A percentile compares a stretch with the other conserved stretches of the same genome.
Evolutionary conservation across 2,329 filamentous ascomycete genomes (phyloP).

Genomic region (Cladosporium colombiae): DNA sequence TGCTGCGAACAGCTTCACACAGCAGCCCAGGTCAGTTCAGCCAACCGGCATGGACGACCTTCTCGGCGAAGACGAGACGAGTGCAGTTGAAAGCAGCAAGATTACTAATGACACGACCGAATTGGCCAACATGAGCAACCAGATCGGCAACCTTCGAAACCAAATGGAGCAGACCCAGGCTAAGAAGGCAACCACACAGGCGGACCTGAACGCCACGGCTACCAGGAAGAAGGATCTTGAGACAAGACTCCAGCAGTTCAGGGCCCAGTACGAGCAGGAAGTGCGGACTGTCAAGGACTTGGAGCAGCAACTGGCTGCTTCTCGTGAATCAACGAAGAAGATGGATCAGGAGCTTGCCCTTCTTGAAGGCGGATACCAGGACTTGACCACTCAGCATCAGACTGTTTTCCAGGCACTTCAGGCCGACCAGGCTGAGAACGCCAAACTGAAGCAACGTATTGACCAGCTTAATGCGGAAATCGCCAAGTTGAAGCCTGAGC

Average conservation of each 20-base stretch:
- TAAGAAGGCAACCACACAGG: conserved; percentile 76
- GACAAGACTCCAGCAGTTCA: conserved; percentile 79
- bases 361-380: conserved; percentile 77
- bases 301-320: conserved; percentile 76
- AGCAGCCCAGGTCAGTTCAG: conserved; percentile 36
- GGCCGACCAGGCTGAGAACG: conserved; percentile 86
- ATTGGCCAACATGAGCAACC: conserved; percentile 92
- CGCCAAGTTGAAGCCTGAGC: conserved; percentile 78
- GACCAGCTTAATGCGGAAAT: conserved; percentile 80
- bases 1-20: conserved; percentile 29
- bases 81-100: conserved; percentile 79
- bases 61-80: conserved; percentile 76
- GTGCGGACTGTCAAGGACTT: conserved; percentile 80
- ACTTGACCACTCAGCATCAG: conserved; percentile 79
- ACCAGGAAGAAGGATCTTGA: conserved; percentile 94
- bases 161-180: conserved; percentile 92
- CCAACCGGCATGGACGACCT: conserved; percentile 71
- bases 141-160: conserved; percentile 84
- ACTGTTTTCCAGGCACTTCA: conserved; percentile 74
- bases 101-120: conserved; percentile 87
- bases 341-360: conserved; percentile 80
- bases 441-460: conserved; percentile 82
- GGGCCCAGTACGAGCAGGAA: conserved; percentile 89
- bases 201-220: conserved; percentile 76
- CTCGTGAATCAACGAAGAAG: conserved; percentile 79